These are phyloP conservation scores for Nitzschia sp. DNA, from an alignment of 108 stramenopile genomes.

Conservation along the genomic window DNA sequence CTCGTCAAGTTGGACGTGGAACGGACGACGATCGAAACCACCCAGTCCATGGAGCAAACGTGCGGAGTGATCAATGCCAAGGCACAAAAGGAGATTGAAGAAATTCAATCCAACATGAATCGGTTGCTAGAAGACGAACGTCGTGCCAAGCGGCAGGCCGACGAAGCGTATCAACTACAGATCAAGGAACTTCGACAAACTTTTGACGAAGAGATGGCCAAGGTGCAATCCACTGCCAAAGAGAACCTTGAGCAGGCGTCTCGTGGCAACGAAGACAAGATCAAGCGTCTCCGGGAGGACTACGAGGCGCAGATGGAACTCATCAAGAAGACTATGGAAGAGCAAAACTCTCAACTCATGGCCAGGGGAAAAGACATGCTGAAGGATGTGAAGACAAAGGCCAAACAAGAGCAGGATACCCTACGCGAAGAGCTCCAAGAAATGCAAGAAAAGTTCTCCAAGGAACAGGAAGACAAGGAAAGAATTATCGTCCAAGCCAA, in stretches of 20 bases:
- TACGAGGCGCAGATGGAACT: constrained; percentile 36
- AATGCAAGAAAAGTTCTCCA: constrained; percentile 38
- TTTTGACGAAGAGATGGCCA: constrained; percentile 22
- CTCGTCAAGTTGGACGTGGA: constrained; percentile 16
- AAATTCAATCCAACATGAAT: constrained; percentile 49
- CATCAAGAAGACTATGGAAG: constrained; percentile 41
- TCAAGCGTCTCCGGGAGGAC: constrained; percentile 38
- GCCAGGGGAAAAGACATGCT: constrained; percentile 64
- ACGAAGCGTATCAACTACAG: constrained; percentile 23
- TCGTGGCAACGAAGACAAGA: constrained; percentile 34
- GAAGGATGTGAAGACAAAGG: constrained; percentile 47
- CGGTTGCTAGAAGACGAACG: constrained; percentile 55
- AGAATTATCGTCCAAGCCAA: constrained; percentile 43
- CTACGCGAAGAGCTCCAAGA: constrained; percentile 41
- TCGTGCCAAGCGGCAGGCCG: constrained; percentile 20
- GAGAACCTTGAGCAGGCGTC: constrained; percentile 32
- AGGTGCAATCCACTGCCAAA: constrained; percentile 7
- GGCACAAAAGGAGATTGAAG: constrained; percentile 39
- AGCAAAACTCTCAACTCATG: constrained; percentile 41
- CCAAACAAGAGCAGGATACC: constrained; percentile 44
- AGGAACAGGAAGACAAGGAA: constrained; percentile 44
- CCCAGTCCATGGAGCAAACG: constrained; percentile 33
- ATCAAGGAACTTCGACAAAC: constrained; percentile 28
- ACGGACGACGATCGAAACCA: constrained; percentile 17
- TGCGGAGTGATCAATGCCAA: constrained; percentile 36